phyloP scores from a whole-genome alignment of 768 basidiomycete species.

The Boletellus emodensis region DNA sequence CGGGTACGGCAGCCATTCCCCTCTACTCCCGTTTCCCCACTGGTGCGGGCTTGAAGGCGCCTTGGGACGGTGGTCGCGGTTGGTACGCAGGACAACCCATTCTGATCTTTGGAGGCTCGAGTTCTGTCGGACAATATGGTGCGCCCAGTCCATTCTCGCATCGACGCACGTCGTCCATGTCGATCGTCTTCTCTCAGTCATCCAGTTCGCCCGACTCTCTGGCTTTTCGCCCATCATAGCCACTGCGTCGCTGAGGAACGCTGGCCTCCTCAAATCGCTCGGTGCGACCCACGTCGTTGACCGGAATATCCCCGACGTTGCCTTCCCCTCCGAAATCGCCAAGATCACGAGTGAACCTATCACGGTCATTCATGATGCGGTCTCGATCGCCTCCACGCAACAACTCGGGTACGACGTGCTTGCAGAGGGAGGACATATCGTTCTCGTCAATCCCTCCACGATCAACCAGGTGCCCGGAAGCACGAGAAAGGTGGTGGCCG shows the following conservation, averaged over 20 bases:
- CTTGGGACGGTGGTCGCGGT: slow-evolving; percentile 32
- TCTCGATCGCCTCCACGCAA: slow-evolving; percentile 31
- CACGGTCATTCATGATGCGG: slow-evolving; percentile 22
- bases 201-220: slow-evolving; percentile 34
- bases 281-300: slow-evolving; percentile 39
- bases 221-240: slow-evolving; percentile 37
- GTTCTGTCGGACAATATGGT: too few species aligned
- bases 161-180: too few species aligned
- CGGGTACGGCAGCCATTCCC: slow-evolving; percentile 30
- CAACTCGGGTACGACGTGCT: slow-evolving; percentile 31
- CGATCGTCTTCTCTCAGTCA: slow-evolving; percentile 12
- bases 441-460: slow-evolving; percentile 1
- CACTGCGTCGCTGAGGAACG: slow-evolving; percentile 37
- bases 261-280: slow-evolving; percentile 29
- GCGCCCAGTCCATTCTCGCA: neutral
- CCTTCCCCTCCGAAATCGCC: slow-evolving; percentile 13
- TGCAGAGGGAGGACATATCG: slow-evolving; percentile 30
- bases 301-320: slow-evolving; percentile 17
- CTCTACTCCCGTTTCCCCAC: slow-evolving; percentile 28
- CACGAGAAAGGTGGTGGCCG: slow-evolving; percentile 13
- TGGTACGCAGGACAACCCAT: slow-evolving; percentile 29
- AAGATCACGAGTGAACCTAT: slow-evolving; percentile 4
- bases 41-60: slow-evolving; percentile 31
- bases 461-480: slow-evolving; percentile 16
- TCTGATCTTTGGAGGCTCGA: slow-evolving; percentile 37